These are phyloP conservation scores for Dothiorella sarmentorum DNA, from an alignment of 2,329 filamentous ascomycete species.

Conservation along the genomic window DNA sequence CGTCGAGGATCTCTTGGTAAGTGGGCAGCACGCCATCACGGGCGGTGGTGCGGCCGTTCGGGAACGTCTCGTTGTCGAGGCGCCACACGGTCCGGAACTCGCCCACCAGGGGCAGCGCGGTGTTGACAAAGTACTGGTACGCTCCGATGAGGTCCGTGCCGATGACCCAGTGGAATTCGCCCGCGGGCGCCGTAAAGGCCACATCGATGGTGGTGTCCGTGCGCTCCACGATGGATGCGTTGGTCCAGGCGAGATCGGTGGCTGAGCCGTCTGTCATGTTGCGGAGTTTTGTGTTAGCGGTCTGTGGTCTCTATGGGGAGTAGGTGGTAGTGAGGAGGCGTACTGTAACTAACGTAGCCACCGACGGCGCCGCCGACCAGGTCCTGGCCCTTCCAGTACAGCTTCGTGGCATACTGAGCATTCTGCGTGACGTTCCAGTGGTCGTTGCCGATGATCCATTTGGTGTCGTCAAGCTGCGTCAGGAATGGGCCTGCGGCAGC, in stretches of 20 bases:
- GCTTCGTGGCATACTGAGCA: conserved; percentile 37
- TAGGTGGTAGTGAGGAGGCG: no score
- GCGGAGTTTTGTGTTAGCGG: no score
- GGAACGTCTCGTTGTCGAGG: conserved; percentile 49
- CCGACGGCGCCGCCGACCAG: conserved; percentile 41
- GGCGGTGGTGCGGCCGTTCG: conserved; percentile 45
- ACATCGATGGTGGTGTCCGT: conserved; percentile 46
- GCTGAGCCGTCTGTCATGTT: conserved; percentile 48
- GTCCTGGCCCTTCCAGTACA: conserved; percentile 43
- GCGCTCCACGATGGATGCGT: conserved; percentile 37
- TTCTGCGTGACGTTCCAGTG: conserved; percentile 44
- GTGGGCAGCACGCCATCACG: conserved; percentile 47
- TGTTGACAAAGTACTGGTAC: conserved; percentile 56
- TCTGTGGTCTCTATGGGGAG: no score
- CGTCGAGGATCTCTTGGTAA: conserved; percentile 41
- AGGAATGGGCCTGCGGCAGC: conserved; percentile 28
- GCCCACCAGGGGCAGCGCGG: conserved; percentile 45
- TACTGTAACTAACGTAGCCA: conserved; percentile 47
- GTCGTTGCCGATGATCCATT: conserved; percentile 40
- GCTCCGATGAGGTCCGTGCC: conserved; percentile 49
- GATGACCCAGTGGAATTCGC: conserved; percentile 54
- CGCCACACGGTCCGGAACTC: conserved; percentile 52
- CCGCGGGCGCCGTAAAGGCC: conserved; percentile 45
- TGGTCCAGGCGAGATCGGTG: conserved; percentile 48
- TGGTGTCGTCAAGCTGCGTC: conserved; percentile 31